Conservation (phyloP, 1,139 yeast species). For the Scheffersomyces quercinus region DNA sequence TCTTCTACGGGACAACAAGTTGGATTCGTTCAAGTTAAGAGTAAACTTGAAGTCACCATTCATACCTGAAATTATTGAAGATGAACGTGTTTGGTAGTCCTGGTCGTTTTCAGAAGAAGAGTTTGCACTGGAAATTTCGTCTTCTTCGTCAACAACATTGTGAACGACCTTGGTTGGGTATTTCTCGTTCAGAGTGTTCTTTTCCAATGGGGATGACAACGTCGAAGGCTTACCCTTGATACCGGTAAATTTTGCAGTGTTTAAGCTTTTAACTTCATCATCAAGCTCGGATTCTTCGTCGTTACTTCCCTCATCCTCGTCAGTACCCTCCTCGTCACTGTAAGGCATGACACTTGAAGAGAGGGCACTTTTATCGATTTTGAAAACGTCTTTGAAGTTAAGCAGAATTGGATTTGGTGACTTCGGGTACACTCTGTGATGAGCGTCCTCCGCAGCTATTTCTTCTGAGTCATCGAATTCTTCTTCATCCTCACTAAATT, state of each 20-base stretch:
- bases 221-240: not conserved
- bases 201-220: conserved; percentile 12
- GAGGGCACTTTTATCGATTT: conserved; percentile 14
- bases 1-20: conserved; percentile 39
- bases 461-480: conserved; percentile 11
- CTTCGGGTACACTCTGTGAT: conserved; percentile 17
- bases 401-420: conserved; percentile 33
- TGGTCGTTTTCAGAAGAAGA: conserved; percentile 15
- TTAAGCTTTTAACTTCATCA: conserved; percentile 15
- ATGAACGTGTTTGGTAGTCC: conserved; percentile 42
- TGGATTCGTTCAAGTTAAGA: conserved; percentile 44
- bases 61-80: conserved; percentile 42
- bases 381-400: conserved; percentile 38
- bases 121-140: conserved; percentile 13
- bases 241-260: conserved; percentile 2
- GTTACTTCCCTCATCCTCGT: conserved; percentile 18
- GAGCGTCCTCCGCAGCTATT: conserved; percentile 2
- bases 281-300: conserved; percentile 17
- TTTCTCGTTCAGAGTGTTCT: not conserved
- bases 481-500: conserved; percentile 25
- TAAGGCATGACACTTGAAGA: not conserved
- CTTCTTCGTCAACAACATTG: conserved; percentile 11
- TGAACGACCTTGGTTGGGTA: not conserved
- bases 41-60: conserved; percentile 46
- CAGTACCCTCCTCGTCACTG: conserved; percentile 16